Percentiles rank a stretch among this genome's conserved stretches.
phyloP scores from a whole-genome alignment of 129 eudicot genomes.

The Tagetes erecta region DNA sequence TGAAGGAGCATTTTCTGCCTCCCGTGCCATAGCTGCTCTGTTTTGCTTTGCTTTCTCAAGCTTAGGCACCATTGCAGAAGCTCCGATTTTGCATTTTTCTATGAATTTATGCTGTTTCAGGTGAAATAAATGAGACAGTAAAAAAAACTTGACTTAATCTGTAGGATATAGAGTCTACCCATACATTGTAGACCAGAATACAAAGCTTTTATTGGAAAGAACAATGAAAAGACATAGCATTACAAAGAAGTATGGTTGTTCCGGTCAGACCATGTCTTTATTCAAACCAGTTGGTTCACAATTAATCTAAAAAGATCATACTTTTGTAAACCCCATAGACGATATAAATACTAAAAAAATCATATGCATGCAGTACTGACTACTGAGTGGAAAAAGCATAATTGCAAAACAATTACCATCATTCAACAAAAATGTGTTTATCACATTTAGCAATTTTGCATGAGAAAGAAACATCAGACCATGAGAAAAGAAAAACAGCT shows the following conservation, averaged over 20 bases:
- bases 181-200: constrained; percentile 11
- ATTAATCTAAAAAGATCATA: not conserved
- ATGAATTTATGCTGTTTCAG: constrained; percentile 82
- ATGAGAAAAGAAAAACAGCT: not conserved
- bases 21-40: constrained; percentile 70
- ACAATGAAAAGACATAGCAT: not conserved
- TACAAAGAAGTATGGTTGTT: not conserved
- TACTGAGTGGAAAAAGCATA: not conserved
- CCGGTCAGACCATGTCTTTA: not conserved
- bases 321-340: constrained; percentile 1
- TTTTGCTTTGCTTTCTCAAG: constrained; percentile 82
- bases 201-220: not conserved
- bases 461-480: not conserved
- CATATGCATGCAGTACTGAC: not conserved
- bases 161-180: constrained; percentile 13
- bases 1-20: constrained; percentile 55
- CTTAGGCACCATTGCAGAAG: constrained; percentile 81
- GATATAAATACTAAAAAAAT: not conserved
- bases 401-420: constrained; percentile 6
- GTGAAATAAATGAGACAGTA: not conserved
- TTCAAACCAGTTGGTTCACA: not conserved
- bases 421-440: not conserved
- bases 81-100: constrained; percentile 88
- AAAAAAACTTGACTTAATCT: constrained; percentile 17
- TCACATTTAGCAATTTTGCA: not conserved